These are phyloP conservation scores for Penicillium manginii DNA, from an alignment of 495 filamentous ascomycete species.

Conservation along the genomic window DNA sequence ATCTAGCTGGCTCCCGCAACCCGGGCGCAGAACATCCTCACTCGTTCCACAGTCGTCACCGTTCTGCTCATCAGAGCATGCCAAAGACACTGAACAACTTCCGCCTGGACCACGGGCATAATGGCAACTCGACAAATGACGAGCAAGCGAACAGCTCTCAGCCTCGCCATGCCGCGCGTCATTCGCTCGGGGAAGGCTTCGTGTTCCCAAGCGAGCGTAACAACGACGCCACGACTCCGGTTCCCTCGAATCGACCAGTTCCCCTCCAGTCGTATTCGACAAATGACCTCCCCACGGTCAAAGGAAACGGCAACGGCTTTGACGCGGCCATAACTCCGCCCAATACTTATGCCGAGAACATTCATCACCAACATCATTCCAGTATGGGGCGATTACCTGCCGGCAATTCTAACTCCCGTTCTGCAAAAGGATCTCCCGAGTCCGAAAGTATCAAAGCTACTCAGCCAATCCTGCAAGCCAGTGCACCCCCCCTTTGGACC, in stretches of 20 bases:
- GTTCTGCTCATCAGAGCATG: constrained; percentile 78
- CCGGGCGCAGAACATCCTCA: constrained; percentile 78
- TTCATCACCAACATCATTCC: constrained; percentile 77
- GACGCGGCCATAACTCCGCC: constrained; percentile 56
- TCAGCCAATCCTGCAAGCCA: constrained; percentile 71
- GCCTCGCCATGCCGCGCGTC: constrained; percentile 44
- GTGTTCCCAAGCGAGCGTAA: constrained; percentile 35
- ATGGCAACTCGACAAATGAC: constrained; percentile 26
- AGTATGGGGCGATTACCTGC: constrained; percentile 77
- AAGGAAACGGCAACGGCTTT: constrained; percentile 56
- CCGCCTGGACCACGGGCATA: constrained; percentile 35
- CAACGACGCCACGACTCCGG: constrained; percentile 30
- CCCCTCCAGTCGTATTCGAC: constrained; percentile 81
- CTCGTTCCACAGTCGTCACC: constrained; percentile 69
- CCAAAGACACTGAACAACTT: constrained; percentile 61
- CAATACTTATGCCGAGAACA: constrained; percentile 71
- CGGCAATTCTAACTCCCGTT: constrained; percentile 61
- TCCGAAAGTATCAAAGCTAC: constrained; percentile 45
- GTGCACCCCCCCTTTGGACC: constrained; percentile 68
- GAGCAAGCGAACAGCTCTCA: constrained; percentile 23
- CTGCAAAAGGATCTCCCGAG: constrained; percentile 65
- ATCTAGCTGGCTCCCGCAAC: constrained; percentile 74
- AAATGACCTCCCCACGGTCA: constrained; percentile 86
- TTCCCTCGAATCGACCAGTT: constrained; percentile 36
- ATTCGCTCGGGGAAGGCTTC: constrained; percentile 60